phyloP scores from a whole-genome alignment of 2,329 filamentous ascomycete species.

The Biscogniauxia marginata region DNA sequence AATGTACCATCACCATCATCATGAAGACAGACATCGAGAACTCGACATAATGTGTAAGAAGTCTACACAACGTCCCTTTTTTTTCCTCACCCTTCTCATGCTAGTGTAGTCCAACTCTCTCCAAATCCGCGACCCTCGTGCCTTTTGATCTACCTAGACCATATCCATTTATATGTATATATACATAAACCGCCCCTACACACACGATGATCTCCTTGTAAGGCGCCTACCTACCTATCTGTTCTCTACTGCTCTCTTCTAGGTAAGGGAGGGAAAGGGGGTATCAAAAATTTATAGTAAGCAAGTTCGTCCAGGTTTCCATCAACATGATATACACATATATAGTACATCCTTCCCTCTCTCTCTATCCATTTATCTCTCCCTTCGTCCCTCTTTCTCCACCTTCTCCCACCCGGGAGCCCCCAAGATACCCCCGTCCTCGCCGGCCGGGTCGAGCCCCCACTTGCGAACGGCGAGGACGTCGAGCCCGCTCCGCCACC shows the following conservation, averaged over 20 bases:
- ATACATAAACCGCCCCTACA: conserved; percentile 7
- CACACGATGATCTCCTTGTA: not conserved
- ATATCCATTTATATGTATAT: conserved; percentile 8
- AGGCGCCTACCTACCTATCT: conserved; percentile 8
- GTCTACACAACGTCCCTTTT: too few species aligned
- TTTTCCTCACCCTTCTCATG: too few species aligned
- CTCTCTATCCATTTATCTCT: not conserved
- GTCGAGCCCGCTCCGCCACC: conserved; percentile 63
- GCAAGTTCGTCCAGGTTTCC: too few species aligned
- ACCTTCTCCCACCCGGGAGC: conserved; percentile 46
- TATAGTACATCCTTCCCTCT: not conserved
- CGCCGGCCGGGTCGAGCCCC: conserved; percentile 63
- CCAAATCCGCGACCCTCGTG: too few species aligned
- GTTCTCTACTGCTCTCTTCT: too few species aligned
- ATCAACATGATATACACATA: too few species aligned
- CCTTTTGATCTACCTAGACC: not conserved
- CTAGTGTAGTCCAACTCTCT: too few species aligned
- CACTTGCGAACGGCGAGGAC: conserved; percentile 66
- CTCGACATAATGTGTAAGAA: too few species aligned
- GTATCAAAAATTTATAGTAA: too few species aligned
- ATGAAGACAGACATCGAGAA: too few species aligned
- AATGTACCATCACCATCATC: too few species aligned
- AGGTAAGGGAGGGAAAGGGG: too few species aligned
- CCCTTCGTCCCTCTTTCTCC: not conserved
- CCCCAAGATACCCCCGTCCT: conserved; percentile 68